Percentiles rank a stretch among this genome's conserved stretches.
phyloP scores from a whole-genome alignment of 495 filamentous ascomycete genomes.

The Penicillium cosmopolitanum region DNA sequence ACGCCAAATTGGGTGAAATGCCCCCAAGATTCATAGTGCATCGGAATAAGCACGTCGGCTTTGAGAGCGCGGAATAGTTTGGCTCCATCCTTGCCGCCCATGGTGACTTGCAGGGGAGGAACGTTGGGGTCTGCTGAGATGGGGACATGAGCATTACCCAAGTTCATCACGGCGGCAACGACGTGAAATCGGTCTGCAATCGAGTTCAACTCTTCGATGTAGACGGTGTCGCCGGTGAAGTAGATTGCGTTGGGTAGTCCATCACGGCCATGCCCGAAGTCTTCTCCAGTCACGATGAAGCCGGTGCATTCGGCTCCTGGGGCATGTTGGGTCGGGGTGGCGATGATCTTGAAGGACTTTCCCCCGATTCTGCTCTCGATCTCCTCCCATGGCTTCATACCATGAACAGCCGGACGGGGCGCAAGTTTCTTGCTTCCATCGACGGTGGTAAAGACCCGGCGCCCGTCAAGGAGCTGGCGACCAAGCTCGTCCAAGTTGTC shows the following conservation, averaged over 20 bases:
- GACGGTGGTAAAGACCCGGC: conserved; percentile 52
- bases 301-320: conserved; percentile 53
- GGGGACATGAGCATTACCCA: conserved; percentile 32
- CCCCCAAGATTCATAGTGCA: conserved; percentile 57
- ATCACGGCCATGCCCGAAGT: conserved; percentile 41
- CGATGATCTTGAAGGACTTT: conserved; percentile 36
- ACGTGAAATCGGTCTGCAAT: conserved; percentile 31
- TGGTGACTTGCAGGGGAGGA: conserved; percentile 46
- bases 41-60: conserved; percentile 52
- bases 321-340: conserved; percentile 49
- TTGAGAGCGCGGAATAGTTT: conserved; percentile 43
- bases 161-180: conserved; percentile 30
- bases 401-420: conserved; percentile 45
- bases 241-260: conserved; percentile 56
- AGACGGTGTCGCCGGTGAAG: conserved; percentile 60
- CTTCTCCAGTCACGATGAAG: conserved; percentile 44
- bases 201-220: conserved; percentile 44
- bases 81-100: conserved; percentile 52
- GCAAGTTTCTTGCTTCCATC: conserved; percentile 50
- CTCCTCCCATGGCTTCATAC: conserved; percentile 39
- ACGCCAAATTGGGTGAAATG: conserved; percentile 48
- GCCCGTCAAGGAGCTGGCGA: conserved; percentile 50
- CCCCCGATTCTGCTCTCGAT: conserved; percentile 26
- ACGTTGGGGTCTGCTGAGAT: conserved; percentile 25
- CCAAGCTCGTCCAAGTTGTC: conserved; percentile 55